Conservation (phyloP, 371 early-diverging fungal genomes). For the Rhizomucor pusillus region DNA sequence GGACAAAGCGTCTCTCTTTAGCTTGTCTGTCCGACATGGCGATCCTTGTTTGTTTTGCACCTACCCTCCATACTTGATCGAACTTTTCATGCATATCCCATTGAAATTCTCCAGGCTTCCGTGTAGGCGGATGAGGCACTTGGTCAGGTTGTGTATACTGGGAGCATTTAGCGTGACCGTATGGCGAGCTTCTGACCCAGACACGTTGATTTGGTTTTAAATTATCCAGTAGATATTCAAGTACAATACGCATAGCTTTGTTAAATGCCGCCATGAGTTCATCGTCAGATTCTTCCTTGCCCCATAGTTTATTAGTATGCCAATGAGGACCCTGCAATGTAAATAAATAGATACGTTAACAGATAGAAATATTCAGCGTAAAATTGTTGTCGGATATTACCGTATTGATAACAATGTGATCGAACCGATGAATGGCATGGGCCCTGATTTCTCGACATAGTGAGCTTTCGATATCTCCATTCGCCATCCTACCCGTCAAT, state of each 20-base stretch:
- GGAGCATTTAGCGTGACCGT: constrained; percentile 45
- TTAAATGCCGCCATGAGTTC: constrained; percentile 38
- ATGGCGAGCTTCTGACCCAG: constrained; percentile 45
- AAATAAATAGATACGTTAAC: too few species aligned
- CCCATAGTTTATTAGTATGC: constrained; percentile 39
- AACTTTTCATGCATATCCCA: constrained; percentile 46
- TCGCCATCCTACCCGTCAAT: too few species aligned
- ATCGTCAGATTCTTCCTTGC: constrained; percentile 26
- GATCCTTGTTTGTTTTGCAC: not conserved
- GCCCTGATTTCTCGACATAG: constrained; percentile 18
- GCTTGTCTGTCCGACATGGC: too few species aligned
- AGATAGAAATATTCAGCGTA: not conserved
- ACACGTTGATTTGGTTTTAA: constrained; percentile 33
- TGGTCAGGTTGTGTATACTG: constrained; percentile 30
- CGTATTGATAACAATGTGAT: constrained; percentile 44
- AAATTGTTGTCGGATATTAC: constrained; percentile 14
- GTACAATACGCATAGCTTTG: constrained; percentile 25
- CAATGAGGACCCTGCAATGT: constrained; percentile 41
- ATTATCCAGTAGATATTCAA: constrained; percentile 24
- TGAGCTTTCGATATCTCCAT: not conserved
- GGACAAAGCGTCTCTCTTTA: not conserved
- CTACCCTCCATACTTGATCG: constrained; percentile 39
- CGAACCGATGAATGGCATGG: constrained; percentile 35
- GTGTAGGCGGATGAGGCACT: constrained; percentile 29
- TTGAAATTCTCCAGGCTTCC: constrained; percentile 38